A percentile compares a stretch with the other conserved stretches of the same genome.
These are phyloP conservation scores for Pseudohalonectria lignicola DNA, from an alignment of 2,329 filamentous ascomycete species.

Conservation along the genomic window DNA sequence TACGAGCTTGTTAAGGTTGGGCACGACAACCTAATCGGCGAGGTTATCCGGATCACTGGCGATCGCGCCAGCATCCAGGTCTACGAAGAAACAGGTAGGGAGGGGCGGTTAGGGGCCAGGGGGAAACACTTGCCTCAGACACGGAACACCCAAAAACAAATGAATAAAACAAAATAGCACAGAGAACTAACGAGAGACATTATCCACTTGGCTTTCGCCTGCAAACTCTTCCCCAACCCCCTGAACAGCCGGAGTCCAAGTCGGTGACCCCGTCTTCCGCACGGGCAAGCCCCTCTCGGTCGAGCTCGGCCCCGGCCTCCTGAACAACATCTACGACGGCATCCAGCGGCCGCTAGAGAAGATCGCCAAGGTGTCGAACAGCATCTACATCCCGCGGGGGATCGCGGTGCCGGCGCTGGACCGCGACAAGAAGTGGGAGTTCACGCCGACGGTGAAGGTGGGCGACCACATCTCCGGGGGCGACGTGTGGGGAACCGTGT, in stretches of 20 bases:
- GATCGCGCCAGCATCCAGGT: slow-evolving; percentile 98
- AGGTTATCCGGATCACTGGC: slow-evolving; percentile 94
- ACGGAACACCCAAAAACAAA: too few species aligned
- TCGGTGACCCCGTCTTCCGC: slow-evolving; percentile 83
- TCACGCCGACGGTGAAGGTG: slow-evolving; percentile 82
- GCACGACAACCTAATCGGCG: slow-evolving; percentile 82
- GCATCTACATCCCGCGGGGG: slow-evolving; percentile 96
- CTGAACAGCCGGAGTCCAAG: slow-evolving; percentile 92
- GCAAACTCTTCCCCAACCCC: slow-evolving; percentile 3
- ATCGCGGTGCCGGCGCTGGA: slow-evolving; percentile 81
- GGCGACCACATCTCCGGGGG: slow-evolving; percentile 95
- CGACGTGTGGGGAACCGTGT: slow-evolving; percentile 90
- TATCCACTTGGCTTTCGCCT: too few species aligned
- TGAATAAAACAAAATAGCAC: too few species aligned
- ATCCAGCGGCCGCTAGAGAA: slow-evolving; percentile 89
- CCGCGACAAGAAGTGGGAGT: slow-evolving; percentile 91
- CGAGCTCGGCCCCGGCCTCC: slow-evolving; percentile 89
- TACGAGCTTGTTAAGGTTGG: slow-evolving; percentile 96
- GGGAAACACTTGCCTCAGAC: not conserved
- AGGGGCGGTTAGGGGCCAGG: too few species aligned
- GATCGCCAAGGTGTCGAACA: slow-evolving; percentile 66
- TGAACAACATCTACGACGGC: slow-evolving; percentile 99
- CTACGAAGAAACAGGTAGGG: slow-evolving; percentile 99
- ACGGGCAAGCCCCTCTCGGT: slow-evolving; percentile 96
- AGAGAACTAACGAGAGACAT: too few species aligned